Evolutionary conservation across 176 grass and related monocot genomes (phyloP).

Genomic region (Musa troglodytarum): DNA sequence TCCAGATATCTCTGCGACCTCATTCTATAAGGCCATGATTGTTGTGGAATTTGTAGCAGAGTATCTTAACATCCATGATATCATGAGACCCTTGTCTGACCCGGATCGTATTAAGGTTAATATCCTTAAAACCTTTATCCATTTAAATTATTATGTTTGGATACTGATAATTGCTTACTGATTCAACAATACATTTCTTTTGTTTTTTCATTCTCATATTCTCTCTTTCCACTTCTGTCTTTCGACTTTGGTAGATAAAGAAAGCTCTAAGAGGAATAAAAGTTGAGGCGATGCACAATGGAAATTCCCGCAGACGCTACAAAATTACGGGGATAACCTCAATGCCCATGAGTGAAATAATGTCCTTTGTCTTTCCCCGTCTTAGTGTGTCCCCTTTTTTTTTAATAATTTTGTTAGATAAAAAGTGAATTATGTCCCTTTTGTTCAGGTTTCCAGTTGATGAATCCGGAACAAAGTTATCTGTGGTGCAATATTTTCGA

Average conservation of each 20-base stretch:
- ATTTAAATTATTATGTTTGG: background rate
- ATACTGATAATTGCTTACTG: background rate
- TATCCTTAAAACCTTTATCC: background rate
- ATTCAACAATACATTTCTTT: background rate
- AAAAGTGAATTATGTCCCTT: background rate
- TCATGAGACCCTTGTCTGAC: conserved; percentile 34
- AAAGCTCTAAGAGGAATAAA: conserved; percentile 53
- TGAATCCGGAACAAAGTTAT: conserved; percentile 27
- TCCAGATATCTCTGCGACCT: conserved; percentile 79
- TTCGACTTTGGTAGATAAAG: conserved; percentile 42
- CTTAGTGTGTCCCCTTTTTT: background rate
- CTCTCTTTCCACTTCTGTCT: background rate
- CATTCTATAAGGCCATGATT: conserved; percentile 61
- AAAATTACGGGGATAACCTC: conserved; percentile 63
- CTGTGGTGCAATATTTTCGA: conserved; percentile 63
- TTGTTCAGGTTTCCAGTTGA: conserved; percentile 64
- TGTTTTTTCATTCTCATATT: background rate
- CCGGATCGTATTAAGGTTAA: conserved; percentile 55
- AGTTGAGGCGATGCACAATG: conserved; percentile 56
- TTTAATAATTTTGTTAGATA: background rate
- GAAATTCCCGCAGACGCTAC: conserved; percentile 52
- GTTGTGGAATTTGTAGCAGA: conserved; percentile 49
- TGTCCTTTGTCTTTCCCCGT: conserved; percentile 23
- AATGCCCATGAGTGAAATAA: conserved; percentile 46
- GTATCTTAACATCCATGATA: conserved; percentile 36